Base-by-base conservation (phyloP, 1,284 basidiomycete genomes). In the Cutaneotrichosporon daszewskae region DNA sequence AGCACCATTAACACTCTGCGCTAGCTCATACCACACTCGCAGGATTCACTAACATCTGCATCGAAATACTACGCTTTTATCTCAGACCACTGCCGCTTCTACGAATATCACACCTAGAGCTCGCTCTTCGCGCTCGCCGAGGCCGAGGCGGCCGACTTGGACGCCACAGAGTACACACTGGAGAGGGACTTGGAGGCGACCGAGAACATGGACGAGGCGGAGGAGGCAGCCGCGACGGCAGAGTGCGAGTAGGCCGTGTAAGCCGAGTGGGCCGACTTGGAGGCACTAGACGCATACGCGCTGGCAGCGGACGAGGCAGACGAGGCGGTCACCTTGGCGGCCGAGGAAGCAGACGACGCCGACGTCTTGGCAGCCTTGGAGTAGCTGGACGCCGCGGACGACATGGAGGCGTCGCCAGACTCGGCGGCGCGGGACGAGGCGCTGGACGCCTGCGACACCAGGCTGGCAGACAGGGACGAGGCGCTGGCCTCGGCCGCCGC, bases 271-370 rank as follows among this genome's bases (percentile, higher is more conserved):
- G 60, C 63, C 8, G 55, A 58, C 39, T 53, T 47, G 37, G 55
- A 54, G 27, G 55, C 53, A 36, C 55, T 46, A 13, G 60, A 64
- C 13, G 59, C 55, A 33, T 55, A 57, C n/a, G 56, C 67, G 37
- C 60, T 58, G 4, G 57, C 59, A 4, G 57, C 66, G 10, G 57
- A 59, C 10, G 64, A 66, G 17, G 59, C 60, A 4, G 60, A 60
- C 4, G 57, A 61, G 10, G 62, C 59, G 37, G 60, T 40, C 10
- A 61, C 59, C 19, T 59, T 59, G n/a, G 64, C 60, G 7, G 64
- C 64, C 16, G 71, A 63, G 1, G 73, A 68, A 19, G 69, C 63
- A 32, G 71, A 66, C 20, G 73, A 53, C 34, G 58, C 62, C 26
- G 58, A 58, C 10, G 60, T 58, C 31, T 59, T 53, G 45, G 57